Percentiles rank a stretch among this genome's conserved stretches.
Conservation (phyloP, 2,329 filamentous ascomycete genomes). For the Fusarium buxicola region DNA sequence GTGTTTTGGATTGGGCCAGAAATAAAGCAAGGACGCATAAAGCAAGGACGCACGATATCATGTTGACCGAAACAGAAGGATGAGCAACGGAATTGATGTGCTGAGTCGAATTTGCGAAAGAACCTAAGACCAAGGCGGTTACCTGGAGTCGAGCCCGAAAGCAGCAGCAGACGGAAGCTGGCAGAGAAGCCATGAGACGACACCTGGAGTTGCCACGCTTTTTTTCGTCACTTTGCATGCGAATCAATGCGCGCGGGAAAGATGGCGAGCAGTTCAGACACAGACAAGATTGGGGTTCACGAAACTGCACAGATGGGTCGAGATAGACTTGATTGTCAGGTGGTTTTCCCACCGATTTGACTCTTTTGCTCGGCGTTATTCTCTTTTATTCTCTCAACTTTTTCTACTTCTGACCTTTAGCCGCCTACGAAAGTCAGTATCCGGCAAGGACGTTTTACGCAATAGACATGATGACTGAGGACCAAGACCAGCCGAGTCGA, state of each 20-base stretch:
- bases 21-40: constrained; percentile 19
- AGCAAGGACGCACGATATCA: constrained; percentile 18
- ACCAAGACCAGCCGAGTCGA: constrained; percentile 43
- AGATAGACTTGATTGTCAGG: constrained; percentile 41
- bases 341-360: constrained; percentile 32
- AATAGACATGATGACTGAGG: constrained; percentile 46
- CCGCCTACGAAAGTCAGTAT: constrained; percentile 27
- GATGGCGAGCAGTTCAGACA: constrained; percentile 29
- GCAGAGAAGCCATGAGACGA: constrained; percentile 9
- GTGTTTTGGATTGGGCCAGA: constrained; percentile 35
- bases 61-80: constrained; percentile 20
- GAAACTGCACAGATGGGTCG: constrained; percentile 36
- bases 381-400: constrained; percentile 25
- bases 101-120: constrained; percentile 17
- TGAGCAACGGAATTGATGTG: constrained; percentile 18
- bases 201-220: neutral
- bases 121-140: constrained; percentile 20
- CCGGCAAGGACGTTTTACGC: constrained; percentile 22
- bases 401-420: constrained; percentile 27
- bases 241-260: constrained; percentile 4
- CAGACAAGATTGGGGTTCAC: constrained; percentile 10
- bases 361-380: constrained; percentile 27
- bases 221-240: constrained; percentile 9
- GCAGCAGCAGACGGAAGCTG: constrained; percentile 15
- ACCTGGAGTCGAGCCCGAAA: constrained; percentile 24